These are phyloP conservation scores for Metschnikowia rubicola DNA, from an alignment of 805 yeast species.

Conservation along the genomic window DNA sequence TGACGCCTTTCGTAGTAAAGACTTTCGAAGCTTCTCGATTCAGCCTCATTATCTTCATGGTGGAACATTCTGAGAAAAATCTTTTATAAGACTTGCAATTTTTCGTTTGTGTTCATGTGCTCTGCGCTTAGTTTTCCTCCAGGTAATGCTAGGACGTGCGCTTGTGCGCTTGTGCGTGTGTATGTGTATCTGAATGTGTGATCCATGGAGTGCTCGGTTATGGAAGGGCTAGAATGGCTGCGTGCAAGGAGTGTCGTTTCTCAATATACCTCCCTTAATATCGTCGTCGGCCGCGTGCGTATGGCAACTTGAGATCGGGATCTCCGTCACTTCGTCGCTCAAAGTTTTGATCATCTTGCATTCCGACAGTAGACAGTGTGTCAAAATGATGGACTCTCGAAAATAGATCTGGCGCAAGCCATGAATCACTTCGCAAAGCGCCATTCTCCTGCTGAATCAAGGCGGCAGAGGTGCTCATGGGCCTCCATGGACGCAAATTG, in stretches of 20 bases:
- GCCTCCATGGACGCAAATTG: neutral
- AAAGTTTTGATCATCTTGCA: constrained; percentile 8
- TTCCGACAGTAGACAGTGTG: neutral
- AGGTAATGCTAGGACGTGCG: too few relatives aligned
- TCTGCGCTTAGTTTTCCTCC: too few relatives aligned
- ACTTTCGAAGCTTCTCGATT: constrained; percentile 11
- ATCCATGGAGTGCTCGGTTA: constrained; percentile 2
- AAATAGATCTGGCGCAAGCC: too few relatives aligned
- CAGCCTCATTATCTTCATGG: neutral
- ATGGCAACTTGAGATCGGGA: neutral
- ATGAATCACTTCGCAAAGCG: too few relatives aligned
- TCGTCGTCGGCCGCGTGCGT: constrained; percentile 8
- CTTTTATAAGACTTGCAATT: too few relatives aligned
- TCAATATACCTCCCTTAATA: neutral
- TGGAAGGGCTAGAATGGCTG: neutral
- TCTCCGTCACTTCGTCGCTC: constrained; percentile 9
- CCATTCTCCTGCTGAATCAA: too few relatives aligned
- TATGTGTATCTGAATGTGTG: neutral
- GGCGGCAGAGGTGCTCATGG: neutral
- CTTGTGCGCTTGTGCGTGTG: neutral
- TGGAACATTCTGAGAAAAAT: neutral
- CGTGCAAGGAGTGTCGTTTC: neutral
- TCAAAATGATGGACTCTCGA: neutral
- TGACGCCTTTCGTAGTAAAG: constrained; percentile 7
- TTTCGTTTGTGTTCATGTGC: too few relatives aligned